phyloP scores from a whole-genome alignment of 169 alveolate species.

The Amoebophrya sp. region DNA sequence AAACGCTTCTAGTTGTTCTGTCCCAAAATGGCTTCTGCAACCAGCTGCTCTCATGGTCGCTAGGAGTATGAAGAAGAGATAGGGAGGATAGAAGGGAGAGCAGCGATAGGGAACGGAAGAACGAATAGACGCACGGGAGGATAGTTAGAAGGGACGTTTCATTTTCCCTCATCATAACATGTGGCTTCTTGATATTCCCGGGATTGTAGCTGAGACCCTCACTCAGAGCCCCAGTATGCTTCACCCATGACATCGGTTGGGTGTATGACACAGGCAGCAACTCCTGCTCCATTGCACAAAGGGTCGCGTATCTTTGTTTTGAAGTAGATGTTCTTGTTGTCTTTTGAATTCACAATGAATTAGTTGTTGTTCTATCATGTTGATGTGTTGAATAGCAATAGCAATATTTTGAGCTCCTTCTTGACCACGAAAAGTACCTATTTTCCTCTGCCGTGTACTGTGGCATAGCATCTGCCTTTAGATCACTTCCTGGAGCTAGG shows the following conservation, averaged over 20 bases:
- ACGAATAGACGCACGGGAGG: too few relatives aligned
- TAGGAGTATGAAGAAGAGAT: too few relatives aligned
- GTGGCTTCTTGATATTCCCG: not conserved
- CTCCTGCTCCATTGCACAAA: not conserved
- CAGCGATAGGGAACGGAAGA: too few relatives aligned
- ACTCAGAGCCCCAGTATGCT: not conserved
- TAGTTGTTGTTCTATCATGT: not conserved
- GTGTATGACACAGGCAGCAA: not conserved
- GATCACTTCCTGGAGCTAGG: not conserved
- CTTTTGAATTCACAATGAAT: too few relatives aligned
- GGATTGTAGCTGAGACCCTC: slow-evolving; percentile 10
- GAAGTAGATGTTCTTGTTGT: not conserved
- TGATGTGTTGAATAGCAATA: not conserved
- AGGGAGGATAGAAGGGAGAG: too few relatives aligned
- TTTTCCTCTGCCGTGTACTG: not conserved
- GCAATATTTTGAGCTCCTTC: too few relatives aligned
- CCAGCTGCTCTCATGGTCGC: not conserved
- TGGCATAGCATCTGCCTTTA: not conserved
- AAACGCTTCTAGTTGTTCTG: not conserved
- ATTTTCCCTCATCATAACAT: too few relatives aligned
- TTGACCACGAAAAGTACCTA: not conserved
- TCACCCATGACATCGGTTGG: not conserved
- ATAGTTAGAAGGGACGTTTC: too few relatives aligned
- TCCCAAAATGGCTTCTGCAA: not conserved
- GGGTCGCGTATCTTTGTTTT: not conserved